Percentiles rank a stretch among this genome's conserved stretches.
Conservation (phyloP, 2,329 filamentous ascomycete genomes). For the Periconia sp. region DNA sequence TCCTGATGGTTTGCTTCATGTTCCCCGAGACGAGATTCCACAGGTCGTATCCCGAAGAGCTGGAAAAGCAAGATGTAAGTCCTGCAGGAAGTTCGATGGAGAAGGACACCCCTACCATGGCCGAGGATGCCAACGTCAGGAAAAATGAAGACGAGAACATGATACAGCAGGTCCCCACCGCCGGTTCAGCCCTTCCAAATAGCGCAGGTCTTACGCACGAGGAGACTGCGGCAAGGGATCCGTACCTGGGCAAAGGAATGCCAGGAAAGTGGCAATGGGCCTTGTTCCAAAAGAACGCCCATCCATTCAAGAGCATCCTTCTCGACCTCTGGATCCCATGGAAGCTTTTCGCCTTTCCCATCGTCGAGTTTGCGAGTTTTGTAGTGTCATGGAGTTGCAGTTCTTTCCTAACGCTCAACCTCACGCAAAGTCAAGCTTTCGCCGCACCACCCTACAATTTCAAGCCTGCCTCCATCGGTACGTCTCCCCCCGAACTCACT, state of each 20-base stretch:
- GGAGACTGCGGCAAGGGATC: constrained; percentile 56
- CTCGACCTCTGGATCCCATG: constrained; percentile 66
- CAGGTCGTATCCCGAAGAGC: constrained; percentile 48
- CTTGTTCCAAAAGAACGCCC: constrained; percentile 57
- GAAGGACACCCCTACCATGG: constrained; percentile 20
- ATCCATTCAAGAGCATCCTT: constrained; percentile 55
- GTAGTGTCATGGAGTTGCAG: constrained; percentile 66
- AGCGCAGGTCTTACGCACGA: constrained; percentile 29
- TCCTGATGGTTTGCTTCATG: constrained; percentile 62
- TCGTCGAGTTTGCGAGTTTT: constrained; percentile 67
- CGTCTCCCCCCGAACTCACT: background rate
- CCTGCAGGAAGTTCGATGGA: constrained; percentile 19
- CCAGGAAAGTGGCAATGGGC: constrained; percentile 64
- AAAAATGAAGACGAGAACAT: constrained; percentile 28
- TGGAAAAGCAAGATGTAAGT: background rate
- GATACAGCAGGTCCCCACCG: constrained; percentile 33
- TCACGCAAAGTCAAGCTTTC: constrained; percentile 64
- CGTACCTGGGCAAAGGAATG: constrained; percentile 61
- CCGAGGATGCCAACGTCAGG: constrained; percentile 18
- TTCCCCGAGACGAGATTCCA: constrained; percentile 70
- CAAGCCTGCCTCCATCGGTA: constrained; percentile 53
- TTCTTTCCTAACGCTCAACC: constrained; percentile 65
- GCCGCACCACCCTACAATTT: constrained; percentile 63
- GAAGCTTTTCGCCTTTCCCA: constrained; percentile 67
- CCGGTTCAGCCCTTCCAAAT: constrained; percentile 19